Conservation (phyloP, 352 stramenopile genomes). For the Globisporangium heterothallicum region DNA sequence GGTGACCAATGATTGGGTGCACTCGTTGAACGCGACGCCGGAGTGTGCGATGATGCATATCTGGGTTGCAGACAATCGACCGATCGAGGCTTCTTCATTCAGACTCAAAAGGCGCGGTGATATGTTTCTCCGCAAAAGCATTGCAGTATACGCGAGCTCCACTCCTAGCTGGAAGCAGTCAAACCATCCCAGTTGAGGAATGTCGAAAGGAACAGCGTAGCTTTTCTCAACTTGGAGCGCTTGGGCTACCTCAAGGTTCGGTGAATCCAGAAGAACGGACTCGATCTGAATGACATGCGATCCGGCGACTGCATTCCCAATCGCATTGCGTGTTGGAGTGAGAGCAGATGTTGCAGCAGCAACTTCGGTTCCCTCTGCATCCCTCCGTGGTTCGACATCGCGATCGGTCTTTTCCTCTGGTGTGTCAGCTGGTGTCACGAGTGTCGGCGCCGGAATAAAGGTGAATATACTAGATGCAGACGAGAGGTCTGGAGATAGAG, state of each 20-base stretch:
- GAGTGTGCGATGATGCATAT: slow-evolving; percentile 25
- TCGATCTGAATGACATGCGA: slow-evolving; percentile 20
- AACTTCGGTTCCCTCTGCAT: too few relatives aligned
- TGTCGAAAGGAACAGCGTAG: slow-evolving; percentile 31
- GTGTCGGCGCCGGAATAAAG: slow-evolving; percentile 19
- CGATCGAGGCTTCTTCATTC: slow-evolving; percentile 23
- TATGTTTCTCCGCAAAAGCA: slow-evolving; percentile 49
- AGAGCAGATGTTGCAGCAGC: background rate
- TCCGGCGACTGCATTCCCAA: background rate
- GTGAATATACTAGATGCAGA: slow-evolving; percentile 47
- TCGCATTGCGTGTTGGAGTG: background rate
- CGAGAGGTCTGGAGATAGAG: slow-evolving; percentile 2
- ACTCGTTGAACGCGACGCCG: slow-evolving; percentile 37
- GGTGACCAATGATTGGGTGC: slow-evolving; percentile 28
- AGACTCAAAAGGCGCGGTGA: slow-evolving; percentile 31
- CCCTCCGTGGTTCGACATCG: too few relatives aligned
- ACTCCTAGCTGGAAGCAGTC: slow-evolving; percentile 46
- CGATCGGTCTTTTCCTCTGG: background rate
- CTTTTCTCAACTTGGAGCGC: slow-evolving; percentile 42
- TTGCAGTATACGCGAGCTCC: slow-evolving; percentile 34
- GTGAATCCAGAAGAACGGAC: background rate
- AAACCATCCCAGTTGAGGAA: slow-evolving; percentile 39
- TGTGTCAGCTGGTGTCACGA: background rate
- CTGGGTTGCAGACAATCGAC: slow-evolving; percentile 19
- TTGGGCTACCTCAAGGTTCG: slow-evolving; percentile 21